Base-by-base conservation (phyloP, 108 stramenopile genomes). In the Cylindrotheca fusiformis region DNA sequence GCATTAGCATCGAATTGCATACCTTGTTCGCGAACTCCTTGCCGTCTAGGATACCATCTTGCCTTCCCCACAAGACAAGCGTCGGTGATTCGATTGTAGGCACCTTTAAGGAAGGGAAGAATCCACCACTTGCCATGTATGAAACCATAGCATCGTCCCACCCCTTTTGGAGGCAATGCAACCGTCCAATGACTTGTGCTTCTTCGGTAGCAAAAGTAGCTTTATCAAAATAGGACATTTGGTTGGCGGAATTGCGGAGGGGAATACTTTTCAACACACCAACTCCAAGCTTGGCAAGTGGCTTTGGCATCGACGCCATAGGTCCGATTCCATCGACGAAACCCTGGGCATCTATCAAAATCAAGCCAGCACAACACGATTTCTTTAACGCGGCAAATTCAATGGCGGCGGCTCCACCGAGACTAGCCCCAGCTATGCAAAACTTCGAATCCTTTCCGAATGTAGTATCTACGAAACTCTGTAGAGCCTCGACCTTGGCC, bases 291-390 rank as follows among this genome's bases (percentile, higher is more conserved):
- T 84, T 67, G 14, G 94, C 91, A 28, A 91, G 30, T n/a, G 85
- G 81, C 6, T 63, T 68, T 18, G 94, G 88, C 32, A 86, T 48
- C 45, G 60, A 55, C 2, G 88, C 79, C 85, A 90, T 87, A 53
- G 91, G 91, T 41, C 91, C 91, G 30, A 91, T 82, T 1, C 95
- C 95, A 67, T 95, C 95, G 14, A 93, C 88, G 60, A 95, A 95
- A 51, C 91, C 90, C 69, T 95, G 91, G 1, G 89, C 89, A 57
- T 91, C 91, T 33, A 95, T 76, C 19, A 92, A 60, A 47, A 93
- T 70, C 12, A 80, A 62, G 41, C 85, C 90, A 29, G 77, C 32
- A 28, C 72, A 76, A 22, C 17, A 8, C 2, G 69, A 59, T n/a
- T 25, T 49, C 56, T 55, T 62, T 4, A 65, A 62, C 0, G 85